A percentile compares a stretch with the other conserved stretches of the same genome.
Conservation (phyloP, 257 asterid species). For the Petrea volubilis region DNA sequence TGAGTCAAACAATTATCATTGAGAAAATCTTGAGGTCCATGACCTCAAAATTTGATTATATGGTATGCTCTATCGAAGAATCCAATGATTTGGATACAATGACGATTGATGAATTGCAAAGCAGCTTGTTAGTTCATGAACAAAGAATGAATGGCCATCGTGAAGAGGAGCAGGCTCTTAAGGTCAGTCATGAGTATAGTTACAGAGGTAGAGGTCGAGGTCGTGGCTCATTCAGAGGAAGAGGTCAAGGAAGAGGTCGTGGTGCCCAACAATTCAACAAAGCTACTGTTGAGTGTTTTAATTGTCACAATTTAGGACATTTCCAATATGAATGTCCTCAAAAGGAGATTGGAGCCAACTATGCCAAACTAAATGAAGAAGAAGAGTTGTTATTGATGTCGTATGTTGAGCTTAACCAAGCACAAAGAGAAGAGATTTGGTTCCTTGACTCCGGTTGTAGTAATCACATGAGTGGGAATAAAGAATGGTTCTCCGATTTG, state of each 20-base stretch:
- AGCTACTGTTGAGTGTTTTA: not conserved
- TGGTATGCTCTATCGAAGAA: slow-evolving; percentile 14
- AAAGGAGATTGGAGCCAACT: not conserved
- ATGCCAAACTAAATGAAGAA: not conserved
- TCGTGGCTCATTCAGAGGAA: not conserved
- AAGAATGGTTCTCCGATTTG: not conserved
- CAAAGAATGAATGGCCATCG: not conserved
- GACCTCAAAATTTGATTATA: not conserved
- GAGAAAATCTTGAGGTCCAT: slow-evolving; percentile 16
- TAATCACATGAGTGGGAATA: slow-evolving; percentile 18
- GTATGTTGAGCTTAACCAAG: not conserved
- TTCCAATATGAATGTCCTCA: slow-evolving; percentile 17
- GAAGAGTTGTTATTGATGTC: slow-evolving; percentile 21
- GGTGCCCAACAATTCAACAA: not conserved
- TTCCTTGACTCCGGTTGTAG: slow-evolving; percentile 20
- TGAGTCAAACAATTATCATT: not conserved
- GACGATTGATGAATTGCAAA: slow-evolving; percentile 8
- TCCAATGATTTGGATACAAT: not conserved
- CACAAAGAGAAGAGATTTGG: not conserved
- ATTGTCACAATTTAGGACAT: not conserved
- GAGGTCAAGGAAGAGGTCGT: not conserved
- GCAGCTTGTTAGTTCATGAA: slow-evolving; percentile 14
- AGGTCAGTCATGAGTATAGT: not conserved
- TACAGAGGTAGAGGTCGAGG: not conserved
- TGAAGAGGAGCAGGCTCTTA: slow-evolving; percentile 8